Base-by-base conservation (phyloP, 2,329 filamentous ascomycete genomes). In the Aureobasidium sp. region DNA sequence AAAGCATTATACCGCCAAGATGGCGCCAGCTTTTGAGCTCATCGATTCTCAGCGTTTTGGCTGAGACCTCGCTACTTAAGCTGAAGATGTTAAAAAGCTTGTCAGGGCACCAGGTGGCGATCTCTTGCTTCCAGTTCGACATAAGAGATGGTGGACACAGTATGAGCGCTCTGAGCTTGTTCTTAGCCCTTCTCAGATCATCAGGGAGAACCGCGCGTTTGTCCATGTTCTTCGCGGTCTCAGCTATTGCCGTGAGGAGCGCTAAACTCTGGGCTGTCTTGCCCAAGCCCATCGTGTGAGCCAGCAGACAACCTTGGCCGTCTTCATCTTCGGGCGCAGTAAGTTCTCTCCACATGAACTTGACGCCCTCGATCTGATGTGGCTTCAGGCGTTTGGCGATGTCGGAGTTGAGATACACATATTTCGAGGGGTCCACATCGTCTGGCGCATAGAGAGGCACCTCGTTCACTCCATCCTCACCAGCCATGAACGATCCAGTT, bases 191-290 rank as follows among this genome's bases (percentile, higher is more conserved):
- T 12, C 25, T 68, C 52, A 96, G 76, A 41, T 82, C 77, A 14
- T 79, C 65, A 0, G 92, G 91, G 36, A 97, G 82, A 71, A 95
- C 90, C 0, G 77, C 76, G 3, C 74, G 74, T 6, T 93, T 75
- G 77, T 72, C 0, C 76, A 72, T 60, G 91, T 82, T 0, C 72
- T 34, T 0, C 88, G 92, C 22, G 72, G 90, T 84, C 67, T 89
- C 82, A 5, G 85, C 80, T 64, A 96, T 83, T 0, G 89, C 86
- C 17, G 89, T 82, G 6, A 97, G 81, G n/a, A 96, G 77, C 0
- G 90, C 89, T 63, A 96, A 90, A 6, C 80, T 81, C 76, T 96
- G 91, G 87, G 96, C 91, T 0, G 91, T 95, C 76, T 96, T 97
- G 17, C 91, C 91, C 2, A 96, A 76, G 1, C 92, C 92, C 91